phyloP scores from a whole-genome alignment of 2,329 filamentous ascomycete species.

The Monilinia polystroma region DNA sequence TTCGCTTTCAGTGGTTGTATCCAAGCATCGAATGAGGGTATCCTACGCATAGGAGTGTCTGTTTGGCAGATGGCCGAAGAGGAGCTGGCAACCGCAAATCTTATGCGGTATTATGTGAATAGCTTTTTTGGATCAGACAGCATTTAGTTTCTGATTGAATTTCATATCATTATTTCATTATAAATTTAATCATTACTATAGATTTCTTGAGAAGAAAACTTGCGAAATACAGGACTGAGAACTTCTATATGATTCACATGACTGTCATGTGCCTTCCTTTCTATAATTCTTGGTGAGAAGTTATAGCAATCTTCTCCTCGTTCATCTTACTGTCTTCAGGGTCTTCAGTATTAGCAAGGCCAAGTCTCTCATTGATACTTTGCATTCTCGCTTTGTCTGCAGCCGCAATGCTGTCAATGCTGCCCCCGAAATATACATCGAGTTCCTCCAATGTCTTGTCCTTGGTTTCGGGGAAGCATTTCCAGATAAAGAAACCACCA shows the following conservation, averaged over 20 bases:
- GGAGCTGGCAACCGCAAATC: not conserved
- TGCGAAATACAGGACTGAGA: not conserved
- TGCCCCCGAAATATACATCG: slow-evolving; percentile 46
- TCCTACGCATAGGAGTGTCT: not conserved
- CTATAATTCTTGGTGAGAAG: slow-evolving; percentile 11
- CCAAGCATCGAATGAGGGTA: no score
- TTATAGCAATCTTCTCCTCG: slow-evolving; percentile 15
- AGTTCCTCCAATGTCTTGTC: slow-evolving; percentile 53
- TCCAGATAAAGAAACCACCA: slow-evolving; percentile 50
- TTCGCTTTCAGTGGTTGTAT: not conserved
- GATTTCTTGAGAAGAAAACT: not conserved
- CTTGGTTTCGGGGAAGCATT: slow-evolving; percentile 56
- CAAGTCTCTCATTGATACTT: slow-evolving; percentile 32
- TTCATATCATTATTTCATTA: not conserved
- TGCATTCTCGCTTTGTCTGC: slow-evolving; percentile 38
- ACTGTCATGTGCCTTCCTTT: not conserved
- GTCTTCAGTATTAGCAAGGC: slow-evolving; percentile 36
- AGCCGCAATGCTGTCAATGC: slow-evolving; percentile 40
- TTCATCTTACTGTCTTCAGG: slow-evolving; percentile 30
- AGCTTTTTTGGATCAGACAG: accelerated
- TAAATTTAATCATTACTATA: not conserved
- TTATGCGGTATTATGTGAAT: no score
- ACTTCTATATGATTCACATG: no score
- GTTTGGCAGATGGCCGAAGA: not conserved
- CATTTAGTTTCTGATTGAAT: not conserved